Conservation (phyloP, 2,329 filamentous ascomycete genomes). For the Pseudocercospora ulei region DNA sequence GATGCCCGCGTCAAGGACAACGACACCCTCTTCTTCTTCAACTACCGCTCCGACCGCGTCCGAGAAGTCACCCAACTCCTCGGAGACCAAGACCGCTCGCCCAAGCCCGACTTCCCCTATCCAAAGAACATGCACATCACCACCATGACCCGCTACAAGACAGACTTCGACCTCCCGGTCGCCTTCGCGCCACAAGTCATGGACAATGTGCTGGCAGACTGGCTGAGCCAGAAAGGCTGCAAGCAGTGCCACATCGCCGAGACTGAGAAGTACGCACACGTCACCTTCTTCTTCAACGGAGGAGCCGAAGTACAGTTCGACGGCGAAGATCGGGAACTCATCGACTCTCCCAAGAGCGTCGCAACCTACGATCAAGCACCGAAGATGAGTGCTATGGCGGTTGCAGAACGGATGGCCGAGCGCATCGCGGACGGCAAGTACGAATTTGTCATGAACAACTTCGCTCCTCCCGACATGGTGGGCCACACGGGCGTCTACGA, state of each 20-base stretch:
- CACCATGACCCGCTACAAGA: constrained; percentile 99
- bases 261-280: constrained; percentile 98
- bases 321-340: constrained; percentile 84
- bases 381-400: constrained; percentile 86
- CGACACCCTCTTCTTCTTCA: constrained; percentile 99
- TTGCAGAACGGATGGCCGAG: constrained; percentile 82
- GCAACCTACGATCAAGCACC: constrained; percentile 91
- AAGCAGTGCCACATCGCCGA: constrained; percentile 95
- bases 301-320: constrained; percentile 94
- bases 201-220: constrained; percentile 97
- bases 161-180: constrained; percentile 80
- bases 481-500: constrained; percentile 97
- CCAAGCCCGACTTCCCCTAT: constrained; percentile 82
- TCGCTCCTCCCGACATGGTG: constrained; percentile 98
- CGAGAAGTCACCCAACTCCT: constrained; percentile 92
- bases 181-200: constrained; percentile 92
- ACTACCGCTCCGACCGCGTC: constrained; percentile 97
- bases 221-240: constrained; percentile 77
- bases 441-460: constrained; percentile 99
- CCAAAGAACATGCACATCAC: constrained; percentile 78
- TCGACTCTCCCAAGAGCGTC: constrained; percentile 78
- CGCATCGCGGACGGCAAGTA: constrained; percentile 75
- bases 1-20: constrained; percentile 80
- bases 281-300: constrained; percentile 99
- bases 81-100: constrained; percentile 83